Percentiles rank a stretch among this genome's conserved stretches.
phyloP scores from a whole-genome alignment of 2,329 filamentous ascomycete genomes.

The Rutstroemia sp. region DNA sequence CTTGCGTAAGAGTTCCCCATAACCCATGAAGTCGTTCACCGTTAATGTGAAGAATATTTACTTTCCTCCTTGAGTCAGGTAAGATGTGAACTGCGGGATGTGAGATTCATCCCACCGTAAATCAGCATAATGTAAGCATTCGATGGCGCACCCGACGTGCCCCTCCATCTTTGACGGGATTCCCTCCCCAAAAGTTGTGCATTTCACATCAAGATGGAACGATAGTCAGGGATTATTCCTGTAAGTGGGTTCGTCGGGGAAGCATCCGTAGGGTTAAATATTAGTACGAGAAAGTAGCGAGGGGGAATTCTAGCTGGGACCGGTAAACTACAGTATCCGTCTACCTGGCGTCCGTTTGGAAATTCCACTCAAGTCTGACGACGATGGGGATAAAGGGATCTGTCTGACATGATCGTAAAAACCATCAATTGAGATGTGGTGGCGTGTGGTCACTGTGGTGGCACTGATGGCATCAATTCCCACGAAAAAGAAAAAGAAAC shows the following conservation, averaged over 20 bases:
- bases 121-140: not conserved
- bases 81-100: not conserved
- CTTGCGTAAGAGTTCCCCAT: slow-evolving; percentile 1
- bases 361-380: not conserved
- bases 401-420: not conserved
- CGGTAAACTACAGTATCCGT: not conserved
- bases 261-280: slow-evolving; percentile 3
- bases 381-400: not conserved
- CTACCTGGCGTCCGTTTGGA: slow-evolving; percentile 8
- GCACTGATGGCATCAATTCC: too few species aligned
- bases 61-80: not conserved
- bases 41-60: not conserved
- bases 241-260: slow-evolving; percentile 6
- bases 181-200: slow-evolving; percentile 1
- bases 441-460: too few species aligned
- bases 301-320: not conserved
- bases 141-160: not conserved
- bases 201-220: not conserved
- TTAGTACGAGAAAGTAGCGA: not conserved
- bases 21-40: not conserved
- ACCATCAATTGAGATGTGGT: not conserved
- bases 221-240: not conserved
- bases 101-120: not conserved
- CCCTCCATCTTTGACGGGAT: slow-evolving; percentile 1
- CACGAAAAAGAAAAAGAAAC: not conserved